Evolutionary conservation across 2,329 filamentous ascomycete genomes (phyloP), one percentile per base, ranked within the genome.

Genomic region (Pezicula rhizophila): DNA sequence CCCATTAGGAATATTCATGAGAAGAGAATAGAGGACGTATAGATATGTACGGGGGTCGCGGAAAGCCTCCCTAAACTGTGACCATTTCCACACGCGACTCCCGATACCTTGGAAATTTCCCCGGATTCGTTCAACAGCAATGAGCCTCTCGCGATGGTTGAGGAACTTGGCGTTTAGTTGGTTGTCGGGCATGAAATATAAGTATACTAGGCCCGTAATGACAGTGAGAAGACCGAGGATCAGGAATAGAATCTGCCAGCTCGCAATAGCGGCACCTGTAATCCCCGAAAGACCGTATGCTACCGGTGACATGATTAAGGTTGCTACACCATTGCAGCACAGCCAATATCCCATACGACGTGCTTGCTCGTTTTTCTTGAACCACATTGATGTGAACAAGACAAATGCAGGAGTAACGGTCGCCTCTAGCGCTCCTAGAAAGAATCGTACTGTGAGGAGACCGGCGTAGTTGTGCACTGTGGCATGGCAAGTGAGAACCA

Each of bases 331-430:
- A 31, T 44, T 46, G 31, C 46, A 44, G 5, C 28, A 25, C 8
- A 51, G 41, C 79, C 58, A 85, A 82, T 8, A 73, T 80, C 67
- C 72, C 61, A 33, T 66, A 63, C 58, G 67, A 67, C 3, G 67
- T 60, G 57, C 67, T 56, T 8, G 69, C 64, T 52, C 72, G 65
- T 47, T 73, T 68, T 42, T 66, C 55, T 64, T 70, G 42, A 71
- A 73, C 60, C 64, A 74, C 14, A 54, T 59, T 7, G 60, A 38
- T 8, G 47, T 52, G 40, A 78, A 76, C 43, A 77, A 68, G 69
- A 79, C 78, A 50, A 78, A 80, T 39, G 75, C 75, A 0, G 79
- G 79, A 1, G 73, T 77, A 28, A 82, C 73, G 17, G 76, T 73
- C 2, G 68, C 70, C 56, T 82, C 79, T 1, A 82, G 60, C 5